Conservation (phyloP, 176 grass and related monocot genomes). For the Avena eriantha region DNA sequence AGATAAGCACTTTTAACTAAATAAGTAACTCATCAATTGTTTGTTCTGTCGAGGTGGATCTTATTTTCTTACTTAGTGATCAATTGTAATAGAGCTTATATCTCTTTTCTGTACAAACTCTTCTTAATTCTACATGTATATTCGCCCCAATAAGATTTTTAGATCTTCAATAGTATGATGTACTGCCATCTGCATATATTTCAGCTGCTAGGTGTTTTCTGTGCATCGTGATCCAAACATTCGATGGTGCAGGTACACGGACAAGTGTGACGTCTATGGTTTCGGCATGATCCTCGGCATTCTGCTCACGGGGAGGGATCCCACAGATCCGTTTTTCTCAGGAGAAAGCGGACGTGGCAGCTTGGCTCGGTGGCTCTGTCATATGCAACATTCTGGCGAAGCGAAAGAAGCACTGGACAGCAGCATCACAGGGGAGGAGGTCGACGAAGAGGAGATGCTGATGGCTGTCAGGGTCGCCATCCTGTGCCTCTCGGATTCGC, state of each 20-base stretch:
- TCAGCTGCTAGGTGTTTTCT: neutral
- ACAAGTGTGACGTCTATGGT: slow-evolving; percentile 94
- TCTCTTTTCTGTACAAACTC: neutral
- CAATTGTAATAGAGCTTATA: neutral
- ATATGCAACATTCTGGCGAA: slow-evolving; percentile 79
- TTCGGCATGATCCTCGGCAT: slow-evolving; percentile 85
- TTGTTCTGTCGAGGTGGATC: slow-evolving; percentile 16
- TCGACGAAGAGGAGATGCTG: slow-evolving; percentile 88
- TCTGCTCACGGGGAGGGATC: slow-evolving; percentile 82
- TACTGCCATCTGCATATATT: neutral
- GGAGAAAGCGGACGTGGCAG: slow-evolving; percentile 63
- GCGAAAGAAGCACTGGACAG: slow-evolving; percentile 76
- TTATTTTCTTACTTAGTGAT: neutral
- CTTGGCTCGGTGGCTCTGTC: slow-evolving; percentile 72
- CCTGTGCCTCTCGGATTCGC: slow-evolving; percentile 81
- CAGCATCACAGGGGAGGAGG: slow-evolving; percentile 65
- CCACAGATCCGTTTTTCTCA: slow-evolving; percentile 66
- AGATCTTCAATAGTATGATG: neutral
- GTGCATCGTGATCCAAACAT: neutral
- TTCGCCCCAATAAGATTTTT: neutral
- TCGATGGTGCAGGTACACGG: slow-evolving; percentile 74
- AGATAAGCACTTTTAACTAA: neutral
- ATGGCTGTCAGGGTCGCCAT: slow-evolving; percentile 95
- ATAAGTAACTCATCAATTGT: neutral
- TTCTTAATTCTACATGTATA: neutral